Percentiles rank a stretch among this genome's conserved stretches.
Conservation (phyloP, 495 filamentous ascomycete genomes). For the Ascodesmis nigricans region DNA sequence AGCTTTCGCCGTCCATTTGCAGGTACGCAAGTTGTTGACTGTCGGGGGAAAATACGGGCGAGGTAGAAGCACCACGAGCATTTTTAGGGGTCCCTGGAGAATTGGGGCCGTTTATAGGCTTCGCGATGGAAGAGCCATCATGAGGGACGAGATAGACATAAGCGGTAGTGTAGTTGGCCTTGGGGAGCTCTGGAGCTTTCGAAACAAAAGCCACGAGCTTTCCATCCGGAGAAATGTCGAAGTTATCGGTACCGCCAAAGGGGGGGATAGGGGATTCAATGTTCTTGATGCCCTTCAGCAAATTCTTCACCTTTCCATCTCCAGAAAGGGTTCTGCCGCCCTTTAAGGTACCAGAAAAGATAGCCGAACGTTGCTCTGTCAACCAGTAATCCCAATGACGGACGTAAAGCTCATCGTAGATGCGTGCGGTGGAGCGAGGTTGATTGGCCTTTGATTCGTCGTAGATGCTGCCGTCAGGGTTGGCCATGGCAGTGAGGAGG, state of each 20-base stretch:
- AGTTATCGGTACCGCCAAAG: conserved; percentile 34
- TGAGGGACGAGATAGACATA: conserved; percentile 48
- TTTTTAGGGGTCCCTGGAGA: conserved; percentile 29
- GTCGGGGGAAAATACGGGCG: conserved; percentile 53
- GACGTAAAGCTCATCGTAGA: conserved; percentile 50
- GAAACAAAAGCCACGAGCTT: conserved; percentile 51
- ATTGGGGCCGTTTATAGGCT: conserved; percentile 27
- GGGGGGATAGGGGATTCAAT: conserved; percentile 41
- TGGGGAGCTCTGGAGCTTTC: conserved; percentile 57
- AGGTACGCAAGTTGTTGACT: conserved; percentile 58
- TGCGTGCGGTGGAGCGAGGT: conserved; percentile 34
- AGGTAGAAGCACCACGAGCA: conserved; percentile 46
- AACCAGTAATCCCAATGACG: conserved; percentile 59
- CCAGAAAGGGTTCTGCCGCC: conserved; percentile 27
- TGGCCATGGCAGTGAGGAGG: conserved; percentile 39
- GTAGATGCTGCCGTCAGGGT: conserved; percentile 37
- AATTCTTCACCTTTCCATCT: conserved; percentile 30
- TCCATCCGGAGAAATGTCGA: conserved; percentile 31
- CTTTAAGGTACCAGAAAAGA: conserved; percentile 50
- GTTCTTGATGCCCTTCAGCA: conserved; percentile 27
- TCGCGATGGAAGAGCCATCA: conserved; percentile 19
- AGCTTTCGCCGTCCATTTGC: conserved; percentile 55
- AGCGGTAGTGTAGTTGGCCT: conserved; percentile 61
- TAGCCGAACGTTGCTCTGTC: conserved; percentile 42
- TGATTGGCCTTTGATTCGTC: conserved; percentile 36